phyloP scores from a whole-genome alignment of 139 green algal species.

The Chlamydomonas incerta region DNA sequence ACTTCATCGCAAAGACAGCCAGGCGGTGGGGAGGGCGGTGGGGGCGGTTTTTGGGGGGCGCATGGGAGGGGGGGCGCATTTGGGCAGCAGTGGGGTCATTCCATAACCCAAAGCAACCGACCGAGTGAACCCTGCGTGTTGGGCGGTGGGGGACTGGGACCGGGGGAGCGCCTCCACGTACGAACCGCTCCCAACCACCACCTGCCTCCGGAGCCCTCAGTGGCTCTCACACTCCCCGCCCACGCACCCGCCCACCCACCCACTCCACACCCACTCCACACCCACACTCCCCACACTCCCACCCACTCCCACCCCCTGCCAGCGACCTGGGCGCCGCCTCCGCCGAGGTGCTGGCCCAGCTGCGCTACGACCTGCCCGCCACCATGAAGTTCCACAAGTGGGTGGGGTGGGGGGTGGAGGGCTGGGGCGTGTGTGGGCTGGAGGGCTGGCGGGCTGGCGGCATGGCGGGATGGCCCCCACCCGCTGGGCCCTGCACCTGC shows the following conservation, averaged over 20 bases:
- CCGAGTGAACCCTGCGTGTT: too few species aligned
- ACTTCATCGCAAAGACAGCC: constrained; percentile 78
- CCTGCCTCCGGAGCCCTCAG: too few species aligned
- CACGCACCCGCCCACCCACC: too few species aligned
- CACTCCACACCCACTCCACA: not conserved
- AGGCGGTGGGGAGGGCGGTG: constrained; percentile 39
- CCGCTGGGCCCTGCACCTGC: too few species aligned
- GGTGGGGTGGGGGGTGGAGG: not conserved
- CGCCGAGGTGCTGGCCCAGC: constrained; percentile 90
- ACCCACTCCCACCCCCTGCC: not conserved
- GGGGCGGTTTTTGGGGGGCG: not conserved
- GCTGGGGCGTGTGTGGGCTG: not conserved
- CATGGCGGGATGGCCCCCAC: too few species aligned
- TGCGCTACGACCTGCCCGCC: constrained; percentile 92
- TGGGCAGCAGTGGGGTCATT: too few species aligned
- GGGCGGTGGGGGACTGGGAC: too few species aligned
- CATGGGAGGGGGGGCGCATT: too few species aligned
- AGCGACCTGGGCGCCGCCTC: constrained; percentile 68
- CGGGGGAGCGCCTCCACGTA: too few species aligned
- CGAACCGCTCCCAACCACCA: too few species aligned
- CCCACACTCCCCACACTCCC: not conserved
- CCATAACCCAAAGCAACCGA: too few species aligned
- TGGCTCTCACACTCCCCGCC: not conserved
- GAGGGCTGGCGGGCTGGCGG: not conserved
- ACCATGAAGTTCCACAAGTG: constrained; percentile 87